Evolutionary conservation across 2,329 filamentous ascomycete species (phyloP), one percentile per base, ranked within the genome.

Genomic region (Trichocomaceae sp.): DNA sequence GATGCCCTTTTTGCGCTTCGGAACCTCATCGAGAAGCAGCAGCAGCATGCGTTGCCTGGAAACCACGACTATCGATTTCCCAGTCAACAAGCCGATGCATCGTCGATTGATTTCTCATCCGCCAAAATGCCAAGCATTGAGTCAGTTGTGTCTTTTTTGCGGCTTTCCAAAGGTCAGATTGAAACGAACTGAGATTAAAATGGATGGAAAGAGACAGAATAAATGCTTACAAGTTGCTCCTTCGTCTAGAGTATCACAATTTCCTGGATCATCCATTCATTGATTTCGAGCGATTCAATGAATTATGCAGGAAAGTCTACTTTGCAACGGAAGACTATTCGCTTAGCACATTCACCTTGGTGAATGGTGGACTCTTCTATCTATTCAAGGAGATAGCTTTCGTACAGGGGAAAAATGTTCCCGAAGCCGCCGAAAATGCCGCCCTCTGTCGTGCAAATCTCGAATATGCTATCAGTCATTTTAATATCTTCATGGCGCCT

Each of bases 401-500:
- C 31, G 61, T 22, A 39, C 54, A 8, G 56, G 60, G 48, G 63
- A 63, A 10, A 65, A 69, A 33, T 66, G 68, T 41, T 51, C 48
- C 57, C 26, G 52, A 59, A 26, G 55, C 55, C 19, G 37, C 62
- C 9, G 56, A 61, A 20, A 70, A 72, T 54, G 60, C 64, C 0
- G 59, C 62, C 2, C 60, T 71, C 9, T 77, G 76, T 58, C 70
- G 68, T 29, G 60, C 65, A 15, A 79, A 79, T 48, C 62, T 79
- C 17, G 74, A 78, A 57, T 69, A 66, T 1, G 72, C 72, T 2
- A 64, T 77, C 35, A 69, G 70, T 19, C 70, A 78, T 60, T 70
- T 84, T 54, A 78, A 79, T 12, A 69, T 86, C 22, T 75, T 85
- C 59, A 70, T 84, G 62, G 78, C 82, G 1, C 74, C 80, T 22